A percentile compares a stretch with the other conserved stretches of the same genome.
phyloP scores from a whole-genome alignment of 768 basidiomycete species.

The Podaxis mareebaensis region DNA sequence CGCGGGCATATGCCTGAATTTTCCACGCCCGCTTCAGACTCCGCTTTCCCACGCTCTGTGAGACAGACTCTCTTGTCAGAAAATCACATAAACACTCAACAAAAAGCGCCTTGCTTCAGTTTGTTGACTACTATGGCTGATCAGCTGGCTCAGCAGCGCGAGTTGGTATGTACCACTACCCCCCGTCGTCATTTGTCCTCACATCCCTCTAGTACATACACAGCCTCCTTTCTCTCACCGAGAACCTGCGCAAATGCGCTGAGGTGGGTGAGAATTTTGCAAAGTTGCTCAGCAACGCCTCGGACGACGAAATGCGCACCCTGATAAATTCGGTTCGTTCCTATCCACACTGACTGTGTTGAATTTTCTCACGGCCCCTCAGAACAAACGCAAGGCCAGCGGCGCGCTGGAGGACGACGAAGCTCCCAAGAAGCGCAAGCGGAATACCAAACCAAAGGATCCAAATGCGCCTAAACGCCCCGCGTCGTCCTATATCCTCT shows the following conservation, averaged over 20 bases:
- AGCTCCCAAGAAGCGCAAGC: constrained; percentile 54
- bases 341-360: background rate
- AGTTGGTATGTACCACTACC: constrained; percentile 31
- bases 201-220: constrained; percentile 48
- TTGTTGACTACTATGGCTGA: constrained; percentile 25
- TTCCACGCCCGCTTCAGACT: constrained; percentile 33
- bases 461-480: constrained; percentile 95
- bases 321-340: background rate
- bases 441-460: constrained; percentile 73
- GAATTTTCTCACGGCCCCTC: constrained; percentile 18
- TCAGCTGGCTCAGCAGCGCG: constrained; percentile 33
- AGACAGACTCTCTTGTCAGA: constrained; percentile 28
- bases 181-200: constrained; percentile 6
- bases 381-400: constrained; percentile 59
- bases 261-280: constrained; percentile 62
- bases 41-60: constrained; percentile 41
- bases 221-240: constrained; percentile 57
- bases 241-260: constrained; percentile 64
- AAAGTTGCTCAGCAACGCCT: constrained; percentile 37
- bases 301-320: constrained; percentile 14
- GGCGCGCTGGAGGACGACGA: constrained; percentile 38
- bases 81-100: constrained; percentile 19
- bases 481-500: constrained; percentile 89
- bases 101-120: constrained; percentile 5
- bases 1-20: constrained; percentile 18